Conservation (phyloP, 495 filamentous ascomycete genomes). For the Podospora comata region DNA sequence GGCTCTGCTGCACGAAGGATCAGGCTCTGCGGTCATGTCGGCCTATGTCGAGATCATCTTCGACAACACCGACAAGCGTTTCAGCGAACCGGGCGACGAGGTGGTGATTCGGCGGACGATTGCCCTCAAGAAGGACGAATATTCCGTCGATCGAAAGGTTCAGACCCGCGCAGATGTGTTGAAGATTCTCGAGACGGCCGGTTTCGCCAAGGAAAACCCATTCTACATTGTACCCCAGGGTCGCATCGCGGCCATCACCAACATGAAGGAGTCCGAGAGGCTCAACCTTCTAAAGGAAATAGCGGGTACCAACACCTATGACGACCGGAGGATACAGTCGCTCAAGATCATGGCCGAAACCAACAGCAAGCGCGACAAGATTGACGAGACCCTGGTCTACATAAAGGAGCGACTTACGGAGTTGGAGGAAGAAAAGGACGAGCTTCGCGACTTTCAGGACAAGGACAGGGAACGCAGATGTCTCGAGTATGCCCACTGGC, state of each 20-base stretch:
- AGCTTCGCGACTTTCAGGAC: constrained; percentile 86
- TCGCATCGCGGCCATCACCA: constrained; percentile 90
- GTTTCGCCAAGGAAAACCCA: constrained; percentile 94
- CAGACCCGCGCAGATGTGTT: constrained; percentile 92
- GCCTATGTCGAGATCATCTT: constrained; percentile 99
- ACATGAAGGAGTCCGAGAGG: constrained; percentile 94
- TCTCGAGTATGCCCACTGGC: constrained; percentile 90
- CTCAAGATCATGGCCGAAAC: constrained; percentile 97
- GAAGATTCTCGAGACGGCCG: constrained; percentile 92
- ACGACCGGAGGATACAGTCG: constrained; percentile 82
- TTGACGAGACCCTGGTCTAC: constrained; percentile 85
- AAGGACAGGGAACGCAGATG: constrained; percentile 91
- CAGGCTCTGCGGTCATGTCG: constrained; percentile 96
- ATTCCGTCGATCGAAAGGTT: constrained; percentile 92
- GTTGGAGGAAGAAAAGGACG: constrained; percentile 95
- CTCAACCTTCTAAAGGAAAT: constrained; percentile 93
- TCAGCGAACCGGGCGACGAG: constrained; percentile 89
- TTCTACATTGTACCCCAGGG: constrained; percentile 99
- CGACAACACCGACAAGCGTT: constrained; percentile 94
- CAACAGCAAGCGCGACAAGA: constrained; percentile 88
- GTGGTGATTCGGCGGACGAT: constrained; percentile 89
- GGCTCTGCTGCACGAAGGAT: constrained; percentile 92
- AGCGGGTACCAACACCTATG: constrained; percentile 94
- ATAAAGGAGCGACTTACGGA: constrained; percentile 87
- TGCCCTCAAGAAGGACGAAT: constrained; percentile 97